These are phyloP conservation scores for Mycena alexandri DNA, from an alignment of 768 basidiomycete species.

Conservation along the genomic window DNA sequence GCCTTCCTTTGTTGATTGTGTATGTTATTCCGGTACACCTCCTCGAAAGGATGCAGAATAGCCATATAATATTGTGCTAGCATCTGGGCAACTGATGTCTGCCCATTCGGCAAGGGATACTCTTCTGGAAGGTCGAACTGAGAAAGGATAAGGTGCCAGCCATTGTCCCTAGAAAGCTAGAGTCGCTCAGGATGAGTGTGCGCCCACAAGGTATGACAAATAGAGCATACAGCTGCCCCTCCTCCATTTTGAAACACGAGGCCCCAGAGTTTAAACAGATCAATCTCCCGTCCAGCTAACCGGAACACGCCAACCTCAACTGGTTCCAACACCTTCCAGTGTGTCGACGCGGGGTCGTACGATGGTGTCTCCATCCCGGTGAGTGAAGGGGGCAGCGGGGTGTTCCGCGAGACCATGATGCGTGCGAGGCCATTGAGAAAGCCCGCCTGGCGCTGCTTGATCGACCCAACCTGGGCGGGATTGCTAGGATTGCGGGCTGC, in stretches of 20 bases:
- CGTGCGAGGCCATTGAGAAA: constrained; percentile 74
- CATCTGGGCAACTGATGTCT: constrained; percentile 61
- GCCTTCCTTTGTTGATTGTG: constrained; percentile 71
- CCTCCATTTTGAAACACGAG: constrained; percentile 74
- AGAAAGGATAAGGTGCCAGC: constrained; percentile 66
- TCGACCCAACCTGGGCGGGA: constrained; percentile 49
- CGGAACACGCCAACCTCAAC: constrained; percentile 73
- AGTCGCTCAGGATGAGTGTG: constrained; percentile 32
- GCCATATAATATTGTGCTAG: constrained; percentile 72
- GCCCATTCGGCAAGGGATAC: constrained; percentile 60
- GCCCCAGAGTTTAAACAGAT: constrained; percentile 81
- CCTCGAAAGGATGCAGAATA: constrained; percentile 80
- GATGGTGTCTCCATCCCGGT: constrained; percentile 69
- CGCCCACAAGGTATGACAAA: constrained; percentile 26
- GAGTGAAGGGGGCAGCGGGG: constrained; percentile 81
- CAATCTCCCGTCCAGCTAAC: constrained; percentile 80
- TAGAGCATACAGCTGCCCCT: constrained; percentile 64
- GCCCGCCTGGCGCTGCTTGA: constrained; percentile 68
- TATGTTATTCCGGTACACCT: constrained; percentile 71
- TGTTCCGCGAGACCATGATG: constrained; percentile 67
- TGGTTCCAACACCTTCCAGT: constrained; percentile 75
- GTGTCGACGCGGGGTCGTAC: constrained; percentile 74
- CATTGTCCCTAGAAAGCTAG: constrained; percentile 65
- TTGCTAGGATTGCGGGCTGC: constrained; percentile 54
- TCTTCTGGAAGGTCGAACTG: constrained; percentile 75